Evolutionary conservation across 768 basidiomycete genomes (phyloP).

Genomic region (Chalciporus sphaerocephalus): DNA sequence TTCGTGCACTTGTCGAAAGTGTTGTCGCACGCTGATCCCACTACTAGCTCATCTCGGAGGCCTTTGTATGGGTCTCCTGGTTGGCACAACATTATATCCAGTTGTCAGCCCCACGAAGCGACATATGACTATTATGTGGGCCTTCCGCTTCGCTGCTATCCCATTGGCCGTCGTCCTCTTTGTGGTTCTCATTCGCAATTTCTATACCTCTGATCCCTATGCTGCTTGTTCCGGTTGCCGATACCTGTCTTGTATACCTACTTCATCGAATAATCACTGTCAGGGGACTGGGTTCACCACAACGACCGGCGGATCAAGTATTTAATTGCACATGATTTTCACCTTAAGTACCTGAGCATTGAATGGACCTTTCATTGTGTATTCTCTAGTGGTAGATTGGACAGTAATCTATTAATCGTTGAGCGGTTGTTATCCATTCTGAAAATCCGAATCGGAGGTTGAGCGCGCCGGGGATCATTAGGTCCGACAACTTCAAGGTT

Average conservation of each 20-base stretch:
- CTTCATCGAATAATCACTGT: constrained; percentile 64
- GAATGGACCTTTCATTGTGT: not conserved
- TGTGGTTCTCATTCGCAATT: constrained; percentile 80
- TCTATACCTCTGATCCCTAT: constrained; percentile 84
- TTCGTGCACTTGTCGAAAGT: constrained; percentile 28
- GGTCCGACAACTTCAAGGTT: too few relatives aligned
- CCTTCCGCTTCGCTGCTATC: constrained; percentile 65
- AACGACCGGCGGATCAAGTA: constrained; percentile 28
- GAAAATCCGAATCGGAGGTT: too few relatives aligned
- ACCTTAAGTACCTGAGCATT: not conserved
- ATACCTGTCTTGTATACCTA: constrained; percentile 88
- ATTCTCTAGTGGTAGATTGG: constrained; percentile 1
- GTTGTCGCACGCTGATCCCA: not conserved
- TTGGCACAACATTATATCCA: constrained; percentile 83
- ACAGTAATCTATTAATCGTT: constrained; percentile 1
- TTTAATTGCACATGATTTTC: constrained; percentile 11
- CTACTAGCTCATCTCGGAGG: constrained; percentile 80
- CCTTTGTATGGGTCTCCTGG: constrained; percentile 77
- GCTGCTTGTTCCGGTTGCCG: constrained; percentile 84
- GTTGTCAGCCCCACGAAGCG: constrained; percentile 77
- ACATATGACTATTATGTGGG: constrained; percentile 70
- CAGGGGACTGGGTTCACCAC: constrained; percentile 40
- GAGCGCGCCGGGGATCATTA: too few relatives aligned
- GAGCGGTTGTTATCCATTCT: too few relatives aligned
- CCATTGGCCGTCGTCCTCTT: constrained; percentile 76